These are phyloP conservation scores for Acanthamoeba castellanii DNA, from an alignment of 208 protist genomes.

Conservation along the genomic window DNA sequence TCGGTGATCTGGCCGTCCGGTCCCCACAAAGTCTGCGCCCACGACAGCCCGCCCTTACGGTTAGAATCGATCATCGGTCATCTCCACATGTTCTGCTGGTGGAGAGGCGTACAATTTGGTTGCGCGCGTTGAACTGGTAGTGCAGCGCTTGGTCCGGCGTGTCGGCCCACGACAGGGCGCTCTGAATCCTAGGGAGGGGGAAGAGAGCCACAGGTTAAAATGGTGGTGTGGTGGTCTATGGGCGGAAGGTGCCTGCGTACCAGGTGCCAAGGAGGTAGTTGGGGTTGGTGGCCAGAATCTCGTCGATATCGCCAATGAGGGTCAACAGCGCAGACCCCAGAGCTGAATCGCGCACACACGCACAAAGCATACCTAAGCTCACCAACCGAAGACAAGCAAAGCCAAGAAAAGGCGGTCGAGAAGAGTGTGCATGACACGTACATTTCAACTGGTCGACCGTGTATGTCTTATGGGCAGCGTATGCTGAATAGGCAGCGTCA, in stretches of 20 bases:
- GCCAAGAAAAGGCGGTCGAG: no score
- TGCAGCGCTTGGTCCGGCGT: neutral
- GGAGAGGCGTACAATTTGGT: constrained; percentile 78
- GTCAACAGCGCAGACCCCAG: neutral
- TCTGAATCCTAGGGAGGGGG: neutral
- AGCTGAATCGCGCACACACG: no score
- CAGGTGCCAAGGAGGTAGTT: constrained; percentile 84
- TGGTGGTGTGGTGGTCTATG: no score
- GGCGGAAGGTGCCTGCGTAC: no score
- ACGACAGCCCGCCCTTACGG: no score
- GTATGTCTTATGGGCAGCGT: constrained; percentile 31
- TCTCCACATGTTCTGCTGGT: no score
- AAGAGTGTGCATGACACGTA: neutral
- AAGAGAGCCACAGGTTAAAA: no score
- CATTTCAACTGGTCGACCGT: constrained; percentile 75
- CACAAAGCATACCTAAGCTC: no score
- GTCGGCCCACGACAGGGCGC: constrained; percentile 56
- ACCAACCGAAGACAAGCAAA: no score
- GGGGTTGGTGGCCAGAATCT: constrained; percentile 80
- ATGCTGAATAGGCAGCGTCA: neutral
- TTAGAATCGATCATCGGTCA: neutral
- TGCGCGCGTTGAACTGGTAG: constrained; percentile 85
- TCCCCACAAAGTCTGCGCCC: constrained; percentile 84
- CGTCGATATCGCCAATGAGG: constrained; percentile 77
- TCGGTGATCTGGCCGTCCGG: constrained; percentile 80